A percentile compares a stretch with the other conserved stretches of the same genome.
phyloP scores from a whole-genome alignment of 345 rosid genomes.

The Eucalyptus guilfoylei region DNA sequence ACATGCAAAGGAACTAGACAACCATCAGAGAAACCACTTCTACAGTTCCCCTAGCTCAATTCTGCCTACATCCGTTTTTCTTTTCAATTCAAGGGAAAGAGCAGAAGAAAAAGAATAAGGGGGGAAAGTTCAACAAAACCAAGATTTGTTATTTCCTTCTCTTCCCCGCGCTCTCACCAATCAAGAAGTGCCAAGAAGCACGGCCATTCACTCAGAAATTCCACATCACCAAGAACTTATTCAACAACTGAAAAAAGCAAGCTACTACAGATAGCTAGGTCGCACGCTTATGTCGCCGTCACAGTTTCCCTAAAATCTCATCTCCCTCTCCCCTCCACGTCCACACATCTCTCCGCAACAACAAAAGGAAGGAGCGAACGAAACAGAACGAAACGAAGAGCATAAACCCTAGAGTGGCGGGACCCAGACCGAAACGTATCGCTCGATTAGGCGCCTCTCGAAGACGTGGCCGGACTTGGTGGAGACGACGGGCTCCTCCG shows the following conservation, averaged over 20 bases:
- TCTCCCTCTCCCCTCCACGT: background rate
- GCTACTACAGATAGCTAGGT: background rate
- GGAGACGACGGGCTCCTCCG: constrained; percentile 85
- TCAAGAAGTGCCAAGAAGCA: background rate
- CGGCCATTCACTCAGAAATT: background rate
- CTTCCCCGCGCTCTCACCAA: background rate
- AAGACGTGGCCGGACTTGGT: constrained; percentile 71
- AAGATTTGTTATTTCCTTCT: background rate
- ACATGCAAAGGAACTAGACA: background rate
- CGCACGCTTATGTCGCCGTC: background rate
- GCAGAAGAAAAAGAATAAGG: background rate
- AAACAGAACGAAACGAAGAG: background rate
- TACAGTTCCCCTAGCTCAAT: background rate
- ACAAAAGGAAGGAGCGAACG: background rate
- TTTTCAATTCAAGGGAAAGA: background rate
- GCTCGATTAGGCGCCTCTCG: constrained; percentile 89
- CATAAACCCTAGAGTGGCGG: constrained; percentile 15
- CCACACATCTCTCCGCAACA: background rate
- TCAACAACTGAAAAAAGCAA: background rate
- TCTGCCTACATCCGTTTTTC: background rate
- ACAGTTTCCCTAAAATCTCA: background rate
- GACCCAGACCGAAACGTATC: constrained; percentile 49
- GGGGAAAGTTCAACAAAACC: background rate
- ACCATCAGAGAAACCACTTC: background rate
- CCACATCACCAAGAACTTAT: background rate